Evolutionary conservation across 805 yeast genomes (phyloP), one percentile per base, ranked within the genome.

Genomic region (Candida chauliodis): DNA sequence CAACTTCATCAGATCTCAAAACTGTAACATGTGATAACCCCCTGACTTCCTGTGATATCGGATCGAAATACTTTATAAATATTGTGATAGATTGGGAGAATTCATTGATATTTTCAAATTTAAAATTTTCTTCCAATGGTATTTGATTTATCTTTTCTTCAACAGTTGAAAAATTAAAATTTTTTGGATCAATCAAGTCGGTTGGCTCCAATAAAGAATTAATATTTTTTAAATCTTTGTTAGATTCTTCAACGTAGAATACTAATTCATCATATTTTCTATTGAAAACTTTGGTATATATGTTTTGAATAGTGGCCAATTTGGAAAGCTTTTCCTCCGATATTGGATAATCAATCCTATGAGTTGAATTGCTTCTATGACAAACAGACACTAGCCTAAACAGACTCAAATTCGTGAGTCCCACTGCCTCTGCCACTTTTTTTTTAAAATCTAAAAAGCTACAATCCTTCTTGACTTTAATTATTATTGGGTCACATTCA

Each of bases 61-160:
- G 71, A 51, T 88, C 90, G 59, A 83, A 88, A 45, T 71, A 71
- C 56, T 89, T 88, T 36, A 88, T 48, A 47, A 82, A 78, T 8
- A 63, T 36, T 45, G 63, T 47, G 5, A 59, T 55, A 30, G 51
- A 40, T 21, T 39, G 39, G 10, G 46, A 49, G 32, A 50, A 44
- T n/a, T 56, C 56, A 20, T 21, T 30, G 22, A 50, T 44, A 23
- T 48, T 41, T 18, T 43, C 33, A 24, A 48, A 44, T 10, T 45
- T 44, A 33, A 39, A 31, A 20, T 8, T 3, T 18, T 32, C 16
- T 24, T 32, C 3, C 24, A 27, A 18, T 8, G 16, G 25, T 10
- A 37, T 36, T n/a, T 32, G 24, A 11, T 47, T 42, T 19, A 57
- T 45, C 33, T 56, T 56, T 1, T 40, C 25, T 11, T 44, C 30